These are phyloP conservation scores for Penicillium brevicompactum DNA, from an alignment of 2,329 filamentous ascomycete genomes.

Conservation along the genomic window DNA sequence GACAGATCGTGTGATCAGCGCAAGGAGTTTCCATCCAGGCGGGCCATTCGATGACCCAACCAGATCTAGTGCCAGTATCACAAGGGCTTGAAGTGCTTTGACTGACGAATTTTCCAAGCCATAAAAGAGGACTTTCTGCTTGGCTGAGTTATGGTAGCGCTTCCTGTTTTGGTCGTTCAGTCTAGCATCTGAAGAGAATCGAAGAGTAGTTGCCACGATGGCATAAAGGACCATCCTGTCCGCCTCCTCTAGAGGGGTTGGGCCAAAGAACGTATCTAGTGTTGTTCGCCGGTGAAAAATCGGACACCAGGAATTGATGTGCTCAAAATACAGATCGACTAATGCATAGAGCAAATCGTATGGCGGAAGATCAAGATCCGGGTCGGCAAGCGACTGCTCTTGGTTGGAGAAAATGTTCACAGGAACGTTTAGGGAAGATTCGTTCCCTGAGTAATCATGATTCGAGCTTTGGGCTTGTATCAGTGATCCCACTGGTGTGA, in stretches of 20 bases:
- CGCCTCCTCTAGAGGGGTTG: conserved; percentile 73
- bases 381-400: conserved; percentile 47
- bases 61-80: conserved; percentile 82
- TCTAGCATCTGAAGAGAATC: conserved; percentile 76
- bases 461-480: conserved; percentile 26
- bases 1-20: conserved; percentile 82
- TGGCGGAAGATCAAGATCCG: conserved; percentile 70
- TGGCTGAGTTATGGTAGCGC: conserved; percentile 77
- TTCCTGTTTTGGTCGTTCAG: conserved; percentile 72
- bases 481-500: conserved; percentile 20
- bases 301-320: conserved; percentile 83
- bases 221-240: conserved; percentile 83
- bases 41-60: conserved; percentile 87
- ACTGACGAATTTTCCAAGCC: conserved; percentile 89
- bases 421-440: conserved; percentile 60
- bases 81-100: conserved; percentile 81
- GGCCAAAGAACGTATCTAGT: conserved; percentile 78
- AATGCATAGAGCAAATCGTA: conserved; percentile 73
- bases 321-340: conserved; percentile 76
- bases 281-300: conserved; percentile 86
- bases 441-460: conserved; percentile 48
- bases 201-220: conserved; percentile 83
- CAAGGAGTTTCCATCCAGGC: conserved; percentile 88
- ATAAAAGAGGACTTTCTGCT: conserved; percentile 83
- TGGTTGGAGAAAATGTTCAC: conserved; percentile 56